phyloP scores from a whole-genome alignment of 2,329 filamentous ascomycete genomes.

The Fusarium odoratissimum region DNA sequence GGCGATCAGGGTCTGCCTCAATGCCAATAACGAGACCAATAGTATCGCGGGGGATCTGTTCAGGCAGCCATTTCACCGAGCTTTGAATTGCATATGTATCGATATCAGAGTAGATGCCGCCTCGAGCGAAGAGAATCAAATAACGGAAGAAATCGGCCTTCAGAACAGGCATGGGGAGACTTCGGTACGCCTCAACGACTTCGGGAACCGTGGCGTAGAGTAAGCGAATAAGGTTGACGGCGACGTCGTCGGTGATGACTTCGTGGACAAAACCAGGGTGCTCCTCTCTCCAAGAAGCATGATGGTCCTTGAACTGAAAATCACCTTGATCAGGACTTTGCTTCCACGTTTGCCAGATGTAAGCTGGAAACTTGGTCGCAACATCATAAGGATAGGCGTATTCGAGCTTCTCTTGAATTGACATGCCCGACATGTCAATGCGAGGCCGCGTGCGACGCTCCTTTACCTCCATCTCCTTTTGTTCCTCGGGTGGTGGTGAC shows the following conservation, averaged over 20 bases:
- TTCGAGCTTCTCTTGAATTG: constrained; percentile 82
- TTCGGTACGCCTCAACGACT: constrained; percentile 79
- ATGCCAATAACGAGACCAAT: constrained; percentile 94
- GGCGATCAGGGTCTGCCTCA: constrained; percentile 92
- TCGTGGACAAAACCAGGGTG: constrained; percentile 96
- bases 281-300: constrained; percentile 88
- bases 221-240: constrained; percentile 82
- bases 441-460: constrained; percentile 55
- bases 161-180: constrained; percentile 78
- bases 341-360: constrained; percentile 99
- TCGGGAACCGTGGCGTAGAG: constrained; percentile 87
- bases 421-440: constrained; percentile 77
- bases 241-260: constrained; percentile 92
- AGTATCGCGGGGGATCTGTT: constrained; percentile 77
- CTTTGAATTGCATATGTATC: constrained; percentile 88
- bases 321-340: constrained; percentile 79
- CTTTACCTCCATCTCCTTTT: constrained; percentile 36
- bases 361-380: constrained; percentile 89
- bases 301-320: constrained; percentile 84
- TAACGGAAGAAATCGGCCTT: constrained; percentile 86
- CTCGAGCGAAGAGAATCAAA: constrained; percentile 71
- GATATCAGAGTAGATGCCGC: constrained; percentile 86
- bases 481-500: constrained; percentile 24
- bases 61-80: constrained; percentile 88
- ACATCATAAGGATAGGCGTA: constrained; percentile 96